A percentile compares a stretch with the other conserved stretches of the same genome.
Evolutionary conservation across 495 filamentous ascomycete genomes (phyloP).

Genomic region (Penicillium riverlandense): DNA sequence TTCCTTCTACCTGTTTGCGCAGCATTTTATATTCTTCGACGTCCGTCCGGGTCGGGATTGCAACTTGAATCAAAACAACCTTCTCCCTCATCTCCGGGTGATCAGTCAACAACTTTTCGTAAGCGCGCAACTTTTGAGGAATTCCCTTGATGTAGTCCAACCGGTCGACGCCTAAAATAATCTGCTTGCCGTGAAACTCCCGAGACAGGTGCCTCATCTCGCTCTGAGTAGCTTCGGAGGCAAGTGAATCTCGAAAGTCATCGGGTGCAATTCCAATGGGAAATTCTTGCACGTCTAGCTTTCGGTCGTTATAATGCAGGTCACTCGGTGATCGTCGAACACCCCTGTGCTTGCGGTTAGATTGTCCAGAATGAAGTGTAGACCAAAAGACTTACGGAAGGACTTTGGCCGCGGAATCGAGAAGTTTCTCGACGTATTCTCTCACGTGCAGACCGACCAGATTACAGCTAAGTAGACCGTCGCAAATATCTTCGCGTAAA

Average conservation of each 20-base stretch:
- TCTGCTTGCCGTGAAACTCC: conserved; percentile 51
- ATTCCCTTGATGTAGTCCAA: conserved; percentile 96
- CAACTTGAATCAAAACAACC: conserved; percentile 87
- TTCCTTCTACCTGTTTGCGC: conserved; percentile 78
- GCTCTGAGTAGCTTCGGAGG: no score
- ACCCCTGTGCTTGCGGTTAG: no score
- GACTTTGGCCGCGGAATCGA: conserved; percentile 67
- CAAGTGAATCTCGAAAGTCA: no score
- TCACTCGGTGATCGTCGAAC: no score
- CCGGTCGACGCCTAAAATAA: conserved; percentile 90
- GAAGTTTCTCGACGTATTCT: conserved; percentile 85
- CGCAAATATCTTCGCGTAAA: conserved; percentile 72
- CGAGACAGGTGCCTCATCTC: no score
- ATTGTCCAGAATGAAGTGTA: conserved; percentile 43
- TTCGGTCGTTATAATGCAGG: no score
- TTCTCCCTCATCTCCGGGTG: conserved; percentile 90
- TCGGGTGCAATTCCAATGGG: no score
- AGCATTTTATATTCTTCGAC: conserved; percentile 96
- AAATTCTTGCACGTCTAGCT: no score
- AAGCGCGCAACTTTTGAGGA: conserved; percentile 87
- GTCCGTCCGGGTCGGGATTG: conserved; percentile 83
- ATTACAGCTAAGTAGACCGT: conserved; percentile 77
- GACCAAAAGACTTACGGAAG: conserved; percentile 54
- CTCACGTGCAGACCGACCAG: conserved; percentile 93
- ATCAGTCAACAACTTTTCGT: conserved; percentile 84